Base-by-base conservation (phyloP, 163 green algal genomes). In the Prototheca cutis region DNA sequence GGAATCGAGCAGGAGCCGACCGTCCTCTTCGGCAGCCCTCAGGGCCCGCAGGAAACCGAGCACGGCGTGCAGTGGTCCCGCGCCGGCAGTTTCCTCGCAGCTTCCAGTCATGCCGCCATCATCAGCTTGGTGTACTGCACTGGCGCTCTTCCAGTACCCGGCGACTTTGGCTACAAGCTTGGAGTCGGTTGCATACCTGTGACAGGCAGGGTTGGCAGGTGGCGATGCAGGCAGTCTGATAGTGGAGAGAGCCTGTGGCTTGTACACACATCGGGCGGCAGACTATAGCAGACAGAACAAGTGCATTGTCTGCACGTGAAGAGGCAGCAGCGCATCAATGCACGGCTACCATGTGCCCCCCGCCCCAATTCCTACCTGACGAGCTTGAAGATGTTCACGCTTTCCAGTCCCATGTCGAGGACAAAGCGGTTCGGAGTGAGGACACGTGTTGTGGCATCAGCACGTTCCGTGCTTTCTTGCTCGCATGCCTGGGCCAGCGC, bases 361-460 rank as follows among this genome's bases (percentile, higher is more conserved):
- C 10, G 25, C 2, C 21, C 63, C 62, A n/a, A n/a, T n/a, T n/a
- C 66, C 55, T 74, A 90, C 58, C 65, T 58, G 31, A 87, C 58
- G 25, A 96, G 77, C 30, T 79, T 69, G 66, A 95, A 93, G n/a
- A 97, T 65, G 73, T 97, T 97, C 47, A 97, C 45, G 55, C 88
- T 81, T 66, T 98, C 91, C 24, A 96, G 65, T 3, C 61, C 73
- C 3, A 62, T 40, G 13, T 53, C 59, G 61, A 94, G 84, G 45
- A 94, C 62, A 61, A 96, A 92, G 30, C 92, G 81, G 63, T 93
- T 93, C 15, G 91, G 75, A 2, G 40, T 74, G 40, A 76, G 39
- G 2, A 79, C 74, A 0, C 27, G 52, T 19, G 45, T n/a, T 17
- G 24, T 27, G 27, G 8, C 40, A 24, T 15, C 18, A 2, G 21